A percentile compares a stretch with the other conserved stretches of the same genome.
Evolutionary conservation across 176 grass and related monocot genomes (phyloP).

Genomic region (Phragmites australis): DNA sequence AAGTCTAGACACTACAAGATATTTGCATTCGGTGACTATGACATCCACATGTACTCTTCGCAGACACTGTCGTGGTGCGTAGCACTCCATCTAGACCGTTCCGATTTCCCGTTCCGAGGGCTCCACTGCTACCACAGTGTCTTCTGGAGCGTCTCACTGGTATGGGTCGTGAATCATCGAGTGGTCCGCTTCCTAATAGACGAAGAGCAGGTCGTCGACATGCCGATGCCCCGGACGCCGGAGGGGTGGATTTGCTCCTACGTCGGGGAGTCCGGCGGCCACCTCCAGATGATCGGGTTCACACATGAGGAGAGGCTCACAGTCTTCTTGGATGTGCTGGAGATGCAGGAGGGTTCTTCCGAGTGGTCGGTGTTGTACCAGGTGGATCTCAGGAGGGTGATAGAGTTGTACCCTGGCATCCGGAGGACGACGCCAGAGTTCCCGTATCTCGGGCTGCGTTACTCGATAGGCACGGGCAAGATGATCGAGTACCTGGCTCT

Average conservation of each 20-base stretch:
- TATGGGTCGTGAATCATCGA: background rate
- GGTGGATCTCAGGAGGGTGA: background rate
- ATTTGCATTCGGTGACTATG: background rate
- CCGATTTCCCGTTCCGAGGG: background rate
- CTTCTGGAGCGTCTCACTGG: constrained; percentile 19
- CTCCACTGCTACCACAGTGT: background rate
- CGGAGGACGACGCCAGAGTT: background rate
- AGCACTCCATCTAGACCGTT: background rate
- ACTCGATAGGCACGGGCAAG: background rate
- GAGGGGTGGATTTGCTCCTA: background rate
- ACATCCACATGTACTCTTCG: constrained; percentile 15
- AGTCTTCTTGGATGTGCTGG: constrained; percentile 9
- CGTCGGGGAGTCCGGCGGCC: constrained; percentile 1
- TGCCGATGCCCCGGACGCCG: background rate
- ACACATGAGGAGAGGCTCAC: constrained; percentile 31
- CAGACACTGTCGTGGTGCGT: background rate
- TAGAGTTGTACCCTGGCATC: background rate
- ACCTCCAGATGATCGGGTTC: constrained; percentile 17
- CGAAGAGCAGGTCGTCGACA: background rate
- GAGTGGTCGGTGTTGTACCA: constrained; percentile 18
- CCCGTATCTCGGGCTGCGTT: background rate
- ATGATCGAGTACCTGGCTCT: background rate
- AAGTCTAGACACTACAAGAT: constrained; percentile 9
- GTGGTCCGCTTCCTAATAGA: background rate
- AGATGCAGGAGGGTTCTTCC: background rate